Base-by-base conservation (phyloP, 768 basidiomycete species). In the Mycena vitilis region DNA sequence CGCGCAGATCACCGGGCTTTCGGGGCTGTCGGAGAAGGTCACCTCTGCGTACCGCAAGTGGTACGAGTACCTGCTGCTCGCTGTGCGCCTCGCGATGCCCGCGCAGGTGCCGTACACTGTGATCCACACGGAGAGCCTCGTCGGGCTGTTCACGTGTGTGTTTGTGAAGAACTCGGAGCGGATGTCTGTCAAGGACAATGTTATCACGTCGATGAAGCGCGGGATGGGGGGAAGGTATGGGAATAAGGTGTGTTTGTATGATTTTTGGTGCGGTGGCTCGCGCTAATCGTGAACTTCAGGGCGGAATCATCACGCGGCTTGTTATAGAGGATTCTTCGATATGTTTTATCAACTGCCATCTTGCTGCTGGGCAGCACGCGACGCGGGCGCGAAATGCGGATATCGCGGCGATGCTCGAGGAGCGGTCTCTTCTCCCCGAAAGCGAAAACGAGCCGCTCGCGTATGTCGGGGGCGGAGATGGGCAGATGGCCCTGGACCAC, bases 341-440 rank as follows among this genome's bases (percentile, higher is more conserved):
- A 16, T 99, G 97, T 79, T 92, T 98, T 74, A 89, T 99, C 81
- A 99, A 99, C 80, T 95, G 94, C 71, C 97, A 99, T 84, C 87
- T 99, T 66, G 97, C 96, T n/a, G 95, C 95, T 8, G 97, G 97
- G 1, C 96, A 98, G 74, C 86, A 88, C 63, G 92, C 93, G 57
- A 87, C 92, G 20, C 87, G 92, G 1, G 85, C 92, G 68, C 86
- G 97, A 20, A 98, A 98, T 73, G 89, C 91, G 4, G 97, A 99
- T 78, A 83, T 96, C 13, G 91, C 93, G 8, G 91, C 90, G 0
- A 93, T 99, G 66, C 79, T 98, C 66, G 97, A 99, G 73, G 92
- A 93, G 68, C 90, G 90, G 60, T 78, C 86, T 1, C 83, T 95
- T 4, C 91, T 96, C 61, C 83, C 85, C 0, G 80, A 83, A 12